phyloP scores from a whole-genome alignment of 805 yeast genomes.

The Cyberlindnera nakhonratchasimensis region DNA sequence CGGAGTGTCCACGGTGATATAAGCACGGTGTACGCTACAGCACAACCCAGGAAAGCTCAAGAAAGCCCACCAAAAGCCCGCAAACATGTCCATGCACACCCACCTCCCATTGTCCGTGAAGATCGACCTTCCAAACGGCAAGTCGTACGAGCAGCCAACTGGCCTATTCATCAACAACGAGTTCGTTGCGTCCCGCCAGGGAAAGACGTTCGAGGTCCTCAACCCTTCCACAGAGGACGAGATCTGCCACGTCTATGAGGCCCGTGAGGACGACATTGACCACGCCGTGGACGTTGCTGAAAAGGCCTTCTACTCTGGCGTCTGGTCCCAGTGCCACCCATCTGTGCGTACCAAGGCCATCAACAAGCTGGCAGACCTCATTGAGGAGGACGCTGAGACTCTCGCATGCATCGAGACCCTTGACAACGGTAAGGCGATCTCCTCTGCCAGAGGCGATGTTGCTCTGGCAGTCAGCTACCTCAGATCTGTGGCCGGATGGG shows the following conservation, averaged over 20 bases:
- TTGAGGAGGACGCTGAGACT: conserved; percentile 68
- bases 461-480: conserved; percentile 63
- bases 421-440: conserved; percentile 85
- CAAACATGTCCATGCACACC: conserved; percentile 6
- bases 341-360: conserved; percentile 58
- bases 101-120: conserved; percentile 10
- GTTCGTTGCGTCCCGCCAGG: conserved; percentile 56
- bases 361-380: conserved; percentile 68
- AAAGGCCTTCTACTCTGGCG: conserved; percentile 66
- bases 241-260: conserved; percentile 68
- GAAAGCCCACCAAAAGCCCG: neutral
- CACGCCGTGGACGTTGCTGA: conserved; percentile 78
- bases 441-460: conserved; percentile 72
- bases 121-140: conserved; percentile 51
- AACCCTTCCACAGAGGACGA: conserved; percentile 72
- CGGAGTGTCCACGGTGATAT: too few relatives aligned
- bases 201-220: conserved; percentile 58
- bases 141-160: conserved; percentile 67
- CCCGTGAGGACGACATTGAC: conserved; percentile 75
- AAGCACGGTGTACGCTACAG: too few relatives aligned
- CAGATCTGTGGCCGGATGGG: conserved; percentile 87
- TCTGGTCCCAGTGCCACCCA: conserved; percentile 77
- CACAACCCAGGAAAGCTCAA: too few relatives aligned
- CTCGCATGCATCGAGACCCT: conserved; percentile 79
- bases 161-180: conserved; percentile 77